These are phyloP conservation scores for Rhodotorula glutinis DNA, from an alignment of 1,284 basidiomycete species.

Conservation along the genomic window DNA sequence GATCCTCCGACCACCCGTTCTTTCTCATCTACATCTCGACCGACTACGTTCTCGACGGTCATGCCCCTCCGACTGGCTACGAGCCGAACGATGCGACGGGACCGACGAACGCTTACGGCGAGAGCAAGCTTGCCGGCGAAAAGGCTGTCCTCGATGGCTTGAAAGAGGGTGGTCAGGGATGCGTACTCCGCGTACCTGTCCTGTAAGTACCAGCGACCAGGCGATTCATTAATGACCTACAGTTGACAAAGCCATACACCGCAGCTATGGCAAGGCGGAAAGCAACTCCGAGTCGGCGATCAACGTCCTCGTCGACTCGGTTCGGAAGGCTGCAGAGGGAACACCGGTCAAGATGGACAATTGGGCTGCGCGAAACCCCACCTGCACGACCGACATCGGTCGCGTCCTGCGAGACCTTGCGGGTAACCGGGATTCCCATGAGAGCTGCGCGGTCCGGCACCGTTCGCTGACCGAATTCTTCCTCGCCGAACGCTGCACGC, in stretches of 20 bases:
- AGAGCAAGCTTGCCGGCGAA: slow-evolving; percentile 73
- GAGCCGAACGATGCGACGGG: slow-evolving; percentile 62
- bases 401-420: slow-evolving; percentile 60
- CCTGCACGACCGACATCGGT: slow-evolving; percentile 56
- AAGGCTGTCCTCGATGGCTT: slow-evolving; percentile 55
- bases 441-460: too few relatives aligned
- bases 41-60: slow-evolving; percentile 85
- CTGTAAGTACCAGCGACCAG: slow-evolving; percentile 56
- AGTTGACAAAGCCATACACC: too few relatives aligned
- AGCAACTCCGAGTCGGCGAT: slow-evolving; percentile 73
- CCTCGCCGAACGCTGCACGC: not conserved
- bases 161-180: slow-evolving; percentile 54
- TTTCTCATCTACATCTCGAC: slow-evolving; percentile 38
- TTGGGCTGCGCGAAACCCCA: slow-evolving; percentile 75
- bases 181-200: slow-evolving; percentile 74
- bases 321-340: slow-evolving; percentile 61
- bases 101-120: slow-evolving; percentile 72
- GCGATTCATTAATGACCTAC: not conserved
- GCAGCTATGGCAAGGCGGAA: slow-evolving; percentile 71
- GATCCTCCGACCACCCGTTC: slow-evolving; percentile 15
- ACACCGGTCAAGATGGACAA: slow-evolving; percentile 82
- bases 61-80: slow-evolving; percentile 60
- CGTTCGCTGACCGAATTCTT: too few relatives aligned
- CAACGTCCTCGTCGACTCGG: slow-evolving; percentile 72
- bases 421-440: slow-evolving; percentile 51